Evolutionary conservation across 2,329 filamentous ascomycete species (phyloP).

Genomic region (Ambrosiella xylebori): DNA sequence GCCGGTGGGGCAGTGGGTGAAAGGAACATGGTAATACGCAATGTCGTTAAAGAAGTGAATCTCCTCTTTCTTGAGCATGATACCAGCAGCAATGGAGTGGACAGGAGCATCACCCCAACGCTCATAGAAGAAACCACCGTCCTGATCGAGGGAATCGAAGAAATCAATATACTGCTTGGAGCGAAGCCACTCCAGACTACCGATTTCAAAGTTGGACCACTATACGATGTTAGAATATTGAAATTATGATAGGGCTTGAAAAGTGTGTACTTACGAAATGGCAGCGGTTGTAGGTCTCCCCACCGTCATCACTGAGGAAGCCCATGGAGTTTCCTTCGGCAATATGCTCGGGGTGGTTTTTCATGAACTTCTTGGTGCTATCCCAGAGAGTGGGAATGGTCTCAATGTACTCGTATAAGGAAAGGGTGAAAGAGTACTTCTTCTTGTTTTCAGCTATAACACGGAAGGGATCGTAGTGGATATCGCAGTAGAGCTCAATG

Average conservation of each 20-base stretch:
- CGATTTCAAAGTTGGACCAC: slow-evolving; percentile 99
- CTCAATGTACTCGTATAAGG: slow-evolving; percentile 89
- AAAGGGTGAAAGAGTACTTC: slow-evolving; percentile 95
- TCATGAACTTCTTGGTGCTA: slow-evolving; percentile 85
- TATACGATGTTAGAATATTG: slow-evolving; percentile 25
- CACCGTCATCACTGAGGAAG: slow-evolving; percentile 81
- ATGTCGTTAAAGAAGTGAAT: slow-evolving; percentile 99
- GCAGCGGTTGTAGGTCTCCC: slow-evolving; percentile 89
- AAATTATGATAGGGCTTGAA: neutral
- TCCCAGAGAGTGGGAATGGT: slow-evolving; percentile 95
- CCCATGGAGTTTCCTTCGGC: slow-evolving; percentile 68
- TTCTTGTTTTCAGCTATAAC: slow-evolving; percentile 93
- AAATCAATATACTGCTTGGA: slow-evolving; percentile 79
- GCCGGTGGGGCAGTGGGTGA: slow-evolving; percentile 90
- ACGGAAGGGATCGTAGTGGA: slow-evolving; percentile 90
- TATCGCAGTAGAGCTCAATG: slow-evolving; percentile 89
- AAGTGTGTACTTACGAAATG: slow-evolving; percentile 59
- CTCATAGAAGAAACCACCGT: slow-evolving; percentile 98
- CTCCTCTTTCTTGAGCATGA: slow-evolving; percentile 81
- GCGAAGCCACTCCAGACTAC: slow-evolving; percentile 82
- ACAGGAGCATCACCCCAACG: slow-evolving; percentile 96
- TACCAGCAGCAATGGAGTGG: slow-evolving; percentile 82
- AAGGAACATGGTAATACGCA: slow-evolving; percentile 93
- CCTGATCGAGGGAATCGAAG: slow-evolving; percentile 72
- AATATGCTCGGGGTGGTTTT: slow-evolving; percentile 77